These are phyloP conservation scores for Penstemon eatonii DNA, from an alignment of 257 asterid genomes.

Conservation along the genomic window DNA sequence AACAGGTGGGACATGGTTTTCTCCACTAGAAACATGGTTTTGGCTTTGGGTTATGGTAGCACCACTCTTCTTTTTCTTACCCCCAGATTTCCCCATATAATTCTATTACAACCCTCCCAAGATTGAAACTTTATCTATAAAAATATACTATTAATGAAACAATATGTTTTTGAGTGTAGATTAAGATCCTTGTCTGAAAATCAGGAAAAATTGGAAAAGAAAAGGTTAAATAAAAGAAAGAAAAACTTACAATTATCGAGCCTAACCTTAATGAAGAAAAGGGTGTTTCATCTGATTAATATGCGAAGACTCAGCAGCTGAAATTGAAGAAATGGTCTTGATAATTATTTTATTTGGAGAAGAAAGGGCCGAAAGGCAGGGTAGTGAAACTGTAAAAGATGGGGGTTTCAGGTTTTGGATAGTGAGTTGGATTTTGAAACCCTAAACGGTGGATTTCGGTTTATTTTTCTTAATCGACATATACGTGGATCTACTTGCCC, in stretches of 20 bases:
- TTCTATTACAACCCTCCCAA: constrained; percentile 21
- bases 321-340: constrained; percentile 7
- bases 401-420: constrained; percentile 33
- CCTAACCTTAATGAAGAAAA: constrained; percentile 4
- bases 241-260: constrained; percentile 40
- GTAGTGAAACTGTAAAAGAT: neutral
- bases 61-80: constrained; percentile 73
- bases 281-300: constrained; percentile 7
- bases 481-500: constrained; percentile 8
- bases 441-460: constrained; percentile 25
- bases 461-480: constrained; percentile 4
- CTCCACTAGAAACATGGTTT: constrained; percentile 42
- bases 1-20: constrained; percentile 40
- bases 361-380: neutral
- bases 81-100: constrained; percentile 91
- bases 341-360: neutral
- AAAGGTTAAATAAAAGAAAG: neutral
- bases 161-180: constrained; percentile 14
- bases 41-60: constrained; percentile 36
- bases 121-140: constrained; percentile 33
- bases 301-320: constrained; percentile 25
- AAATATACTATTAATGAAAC: neutral
- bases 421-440: constrained; percentile 24
- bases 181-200: constrained; percentile 10
- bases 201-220: neutral